Evolutionary conservation across 345 rosid species (phyloP), one percentile per base, ranked within the genome.

Genomic region (Passiflora organensis): DNA sequence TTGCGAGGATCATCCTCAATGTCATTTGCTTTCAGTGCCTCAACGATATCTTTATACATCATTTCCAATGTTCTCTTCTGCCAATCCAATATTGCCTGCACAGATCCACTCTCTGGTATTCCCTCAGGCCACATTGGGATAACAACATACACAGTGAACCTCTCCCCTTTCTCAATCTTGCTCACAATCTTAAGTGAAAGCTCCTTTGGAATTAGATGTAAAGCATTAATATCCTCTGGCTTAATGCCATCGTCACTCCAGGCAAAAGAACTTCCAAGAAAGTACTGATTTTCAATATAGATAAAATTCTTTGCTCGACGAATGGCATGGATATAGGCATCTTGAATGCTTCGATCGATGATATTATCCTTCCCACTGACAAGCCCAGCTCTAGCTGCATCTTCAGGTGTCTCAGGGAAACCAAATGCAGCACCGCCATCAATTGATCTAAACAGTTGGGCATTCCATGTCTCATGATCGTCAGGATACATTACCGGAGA

Each of bases 61-160:
- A 89, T 84, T 59, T 86, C 97, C 99, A 93, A 63, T 13, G 96
- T 93, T 66, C 97, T 84, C 65, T 41, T 84, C 80, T 93, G 99
- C 97, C 97, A 93, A 59, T 93, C 95, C 60, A 93, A 66, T 71
- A 93, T 93, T 41, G 97, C 99, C 73, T 84, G 99, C 18, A 89
- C 99, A 4, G 95, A 81, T 55, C 75, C 95, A 62, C 91, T 78
- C 78, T 89, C 99, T 13, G 99, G 99, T 24, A 80, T 58, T 20
- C 99, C 99, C 83, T 93, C 99, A 2, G 99, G 99, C 97, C 99
- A 93, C 99, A 93, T 86, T 4, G 99, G 99, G 49, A 93, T 84
- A 43, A 93, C 94, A 10, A 83, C 79, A 62, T 86, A 93, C 42
- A 93, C 99, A 10, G 74, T 74, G 71, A 93, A 93, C 71, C 72